phyloP scores from a whole-genome alignment of 2,329 filamentous ascomycete species.

The Nemania abortiva region DNA sequence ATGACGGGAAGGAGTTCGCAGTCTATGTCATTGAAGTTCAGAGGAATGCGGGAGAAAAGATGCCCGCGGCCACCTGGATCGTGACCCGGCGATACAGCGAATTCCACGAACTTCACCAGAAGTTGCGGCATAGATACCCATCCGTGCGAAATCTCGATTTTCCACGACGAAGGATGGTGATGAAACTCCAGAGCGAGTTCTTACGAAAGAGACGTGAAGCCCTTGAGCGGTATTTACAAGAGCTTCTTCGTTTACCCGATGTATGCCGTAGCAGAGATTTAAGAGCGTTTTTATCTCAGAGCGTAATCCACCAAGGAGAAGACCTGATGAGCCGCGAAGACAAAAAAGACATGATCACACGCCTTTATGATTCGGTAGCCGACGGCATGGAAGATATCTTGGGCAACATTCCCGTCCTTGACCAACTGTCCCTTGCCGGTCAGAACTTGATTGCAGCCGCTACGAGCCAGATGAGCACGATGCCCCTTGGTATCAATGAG shows the following conservation, averaged over 20 bases:
- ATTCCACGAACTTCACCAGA: conserved; percentile 95
- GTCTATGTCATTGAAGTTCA: conserved; percentile 94
- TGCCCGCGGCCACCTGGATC: conserved; percentile 95
- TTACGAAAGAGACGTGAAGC: conserved; percentile 87
- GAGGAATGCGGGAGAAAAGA: conserved; percentile 90
- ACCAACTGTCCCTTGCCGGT: conserved; percentile 91
- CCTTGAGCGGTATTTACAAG: conserved; percentile 85
- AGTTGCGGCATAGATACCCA: conserved; percentile 84
- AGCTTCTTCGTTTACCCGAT: conserved; percentile 86
- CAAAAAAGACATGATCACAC: conserved; percentile 89
- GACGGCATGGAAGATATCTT: conserved; percentile 99
- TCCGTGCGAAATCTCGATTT: conserved; percentile 93
- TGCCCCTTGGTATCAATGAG: conserved; percentile 65
- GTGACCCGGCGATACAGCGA: conserved; percentile 95
- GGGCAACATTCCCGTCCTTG: conserved; percentile 93
- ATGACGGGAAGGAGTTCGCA: conserved; percentile 93
- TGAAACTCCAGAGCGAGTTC: conserved; percentile 97
- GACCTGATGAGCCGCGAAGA: conserved; percentile 69
- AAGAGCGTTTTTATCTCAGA: conserved; percentile 91
- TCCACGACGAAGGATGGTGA: conserved; percentile 88
- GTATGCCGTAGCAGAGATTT: conserved; percentile 95
- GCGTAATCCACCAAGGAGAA: conserved; percentile 76
- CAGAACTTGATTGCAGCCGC: conserved; percentile 89
- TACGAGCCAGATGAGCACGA: conserved; percentile 71
- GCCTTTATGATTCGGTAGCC: conserved; percentile 95